phyloP scores from a whole-genome alignment of 225 moss, liverwort and hornwort species.

The Takakia lepidozioides region DNA sequence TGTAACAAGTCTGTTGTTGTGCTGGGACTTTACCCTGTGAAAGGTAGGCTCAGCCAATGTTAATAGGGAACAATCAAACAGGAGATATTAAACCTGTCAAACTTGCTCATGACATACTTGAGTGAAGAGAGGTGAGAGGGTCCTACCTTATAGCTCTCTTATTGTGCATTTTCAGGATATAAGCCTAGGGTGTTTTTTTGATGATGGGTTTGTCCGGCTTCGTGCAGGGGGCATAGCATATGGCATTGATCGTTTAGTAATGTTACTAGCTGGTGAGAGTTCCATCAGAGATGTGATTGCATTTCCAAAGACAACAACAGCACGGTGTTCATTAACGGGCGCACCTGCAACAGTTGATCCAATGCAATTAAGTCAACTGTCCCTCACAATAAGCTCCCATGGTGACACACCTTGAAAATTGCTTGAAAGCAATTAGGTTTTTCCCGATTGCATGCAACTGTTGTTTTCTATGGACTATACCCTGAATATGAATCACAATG shows the following conservation, averaged over 20 bases:
- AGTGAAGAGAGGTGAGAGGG: no score
- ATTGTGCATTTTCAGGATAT: no score
- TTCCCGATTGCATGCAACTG: no score
- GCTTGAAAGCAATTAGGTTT: no score
- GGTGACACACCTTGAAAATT: no score
- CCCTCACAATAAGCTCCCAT: constrained; percentile 56
- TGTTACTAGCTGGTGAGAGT: constrained; percentile 84
- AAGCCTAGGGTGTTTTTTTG: no score
- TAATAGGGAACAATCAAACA: background rate
- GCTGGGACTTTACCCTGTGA: no score
- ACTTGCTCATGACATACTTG: background rate
- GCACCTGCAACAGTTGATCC: constrained; percentile 78
- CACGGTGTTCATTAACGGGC: constrained; percentile 78
- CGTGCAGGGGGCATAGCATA: constrained; percentile 91
- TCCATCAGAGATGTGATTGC: constrained; percentile 96
- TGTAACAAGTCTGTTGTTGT: no score
- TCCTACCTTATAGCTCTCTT: no score
- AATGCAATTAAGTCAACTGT: constrained; percentile 62
- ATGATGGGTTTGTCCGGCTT: no score
- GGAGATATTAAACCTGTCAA: background rate
- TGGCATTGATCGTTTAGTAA: constrained; percentile 90
- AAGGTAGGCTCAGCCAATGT: background rate
- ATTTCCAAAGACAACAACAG: constrained; percentile 91
- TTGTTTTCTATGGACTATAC: no score
- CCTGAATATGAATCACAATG: no score